phyloP scores from a whole-genome alignment of 2,329 filamentous ascomycete species.

The Penicillium crustosum region DNA sequence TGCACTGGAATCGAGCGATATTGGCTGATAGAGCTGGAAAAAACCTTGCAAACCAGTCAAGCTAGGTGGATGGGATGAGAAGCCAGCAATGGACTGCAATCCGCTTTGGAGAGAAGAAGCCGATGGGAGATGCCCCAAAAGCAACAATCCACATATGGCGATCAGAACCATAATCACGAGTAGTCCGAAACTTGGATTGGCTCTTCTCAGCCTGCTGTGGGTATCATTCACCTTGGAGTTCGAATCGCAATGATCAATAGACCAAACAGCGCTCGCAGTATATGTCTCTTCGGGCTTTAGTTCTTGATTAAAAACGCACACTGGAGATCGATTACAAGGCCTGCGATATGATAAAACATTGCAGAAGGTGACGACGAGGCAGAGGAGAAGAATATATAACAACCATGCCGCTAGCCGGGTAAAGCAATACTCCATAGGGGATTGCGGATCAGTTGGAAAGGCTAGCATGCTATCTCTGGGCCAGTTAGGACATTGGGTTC shows the following conservation, averaged over 20 bases:
- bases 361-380: not conserved
- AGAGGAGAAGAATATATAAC: not conserved
- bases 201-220: not conserved
- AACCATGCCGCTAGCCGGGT: not conserved
- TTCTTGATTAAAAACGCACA: not conserved
- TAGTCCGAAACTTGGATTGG: not conserved
- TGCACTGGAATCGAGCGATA: conserved; percentile 50
- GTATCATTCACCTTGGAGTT: no score
- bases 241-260: not conserved
- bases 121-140: not conserved
- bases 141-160: not conserved
- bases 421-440: not conserved
- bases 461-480: not conserved
- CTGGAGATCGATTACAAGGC: not conserved
- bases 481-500: not conserved
- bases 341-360: not conserved
- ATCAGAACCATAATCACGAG: not conserved
- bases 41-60: conserved; percentile 52
- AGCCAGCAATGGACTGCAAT: not conserved
- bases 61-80: conserved; percentile 1
- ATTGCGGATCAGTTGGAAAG: not conserved
- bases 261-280: not conserved
- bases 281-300: not conserved
- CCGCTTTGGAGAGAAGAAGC: not conserved
- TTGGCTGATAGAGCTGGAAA: conserved; percentile 68